Base-by-base conservation (phyloP, 345 rosid species). In the Viola odorata region DNA sequence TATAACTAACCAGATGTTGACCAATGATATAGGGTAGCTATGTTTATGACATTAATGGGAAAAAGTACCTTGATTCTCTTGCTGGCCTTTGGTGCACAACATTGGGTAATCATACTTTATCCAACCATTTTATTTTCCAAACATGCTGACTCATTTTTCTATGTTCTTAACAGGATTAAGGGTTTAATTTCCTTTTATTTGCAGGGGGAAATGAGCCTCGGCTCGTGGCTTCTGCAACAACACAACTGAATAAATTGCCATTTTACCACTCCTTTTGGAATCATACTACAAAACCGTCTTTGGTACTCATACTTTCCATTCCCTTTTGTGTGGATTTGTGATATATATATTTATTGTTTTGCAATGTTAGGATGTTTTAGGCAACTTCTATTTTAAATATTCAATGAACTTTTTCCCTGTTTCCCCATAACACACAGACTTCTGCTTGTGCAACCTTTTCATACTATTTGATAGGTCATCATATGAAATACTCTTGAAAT, bases 191-290 rank as follows among this genome's bases (percentile, higher is more conserved):
- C 32, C 32, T 23, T 23, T 23, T 23, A 23, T 23, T 45, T 76
- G 75, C 88, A 94, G 96, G 99, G 55, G 99, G 97, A 36, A 83
- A 77, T 77, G 99, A 94, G 67, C 85, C 86, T 14, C 76, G 91
- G 51, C 97, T 94, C 75, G 87, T 94, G 67, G 81, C 83, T 53
- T 96, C 99, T 64, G 97, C 99, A 44, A 61, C 74, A 61, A 55
- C 58, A 49, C 99, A 94, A 70, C 64, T 94, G 80, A 85, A 82
- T 32, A 81, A 70, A 61, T 80, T 91, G 74, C 96, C 99, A 3
- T 94, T 94, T 75, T 94, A 94, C 71, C 99, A 94, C 69, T 94
- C 97, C 13, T 94, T 94, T 72, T 88, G 97, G 97, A 94, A 94
- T 75, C 92, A 91, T 63, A 90, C 97, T 15, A 94, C 97, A 58